A percentile compares a stretch with the other conserved stretches of the same genome.
Evolutionary conservation across 176 grass and related monocot species (phyloP).

Genomic region (Aegilops tauschii): DNA sequence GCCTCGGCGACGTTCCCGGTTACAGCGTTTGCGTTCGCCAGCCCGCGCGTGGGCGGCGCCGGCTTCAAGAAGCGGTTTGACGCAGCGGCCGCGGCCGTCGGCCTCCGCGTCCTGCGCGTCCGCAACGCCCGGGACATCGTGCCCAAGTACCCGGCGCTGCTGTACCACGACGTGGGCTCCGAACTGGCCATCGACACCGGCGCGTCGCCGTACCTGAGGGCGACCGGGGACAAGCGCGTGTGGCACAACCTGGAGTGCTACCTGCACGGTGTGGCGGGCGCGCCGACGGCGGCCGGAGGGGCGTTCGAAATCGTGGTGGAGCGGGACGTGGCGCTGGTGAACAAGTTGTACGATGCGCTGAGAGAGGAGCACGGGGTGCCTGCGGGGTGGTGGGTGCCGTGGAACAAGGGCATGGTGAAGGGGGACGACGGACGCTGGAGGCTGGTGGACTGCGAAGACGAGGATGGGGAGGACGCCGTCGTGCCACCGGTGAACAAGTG

Average conservation of each 20-base stretch:
- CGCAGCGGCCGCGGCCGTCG: background rate
- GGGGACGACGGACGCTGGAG: slow-evolving; percentile 35
- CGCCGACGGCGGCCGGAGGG: background rate
- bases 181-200: slow-evolving; percentile 46
- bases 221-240: background rate
- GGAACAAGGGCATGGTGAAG: slow-evolving; percentile 51
- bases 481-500: background rate
- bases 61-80: slow-evolving; percentile 49
- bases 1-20: background rate
- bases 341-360: slow-evolving; percentile 45
- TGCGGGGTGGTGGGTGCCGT: slow-evolving; percentile 40
- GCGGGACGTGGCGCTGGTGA: slow-evolving; percentile 56
- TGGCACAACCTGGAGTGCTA: slow-evolving; percentile 72
- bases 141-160: slow-evolving; percentile 37
- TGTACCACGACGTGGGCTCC: slow-evolving; percentile 53
- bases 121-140: slow-evolving; percentile 56
- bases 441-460: slow-evolving; percentile 40
- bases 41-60: slow-evolving; percentile 58
- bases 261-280: slow-evolving; percentile 58
- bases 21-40: slow-evolving; percentile 51
- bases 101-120: slow-evolving; percentile 45
- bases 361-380: slow-evolving; percentile 46
- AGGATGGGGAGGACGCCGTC: background rate
- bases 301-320: slow-evolving; percentile 47
- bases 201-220: slow-evolving; percentile 47